Base-by-base conservation (phyloP, 2,329 filamentous ascomycete genomes). In the Volutella citrinella region DNA sequence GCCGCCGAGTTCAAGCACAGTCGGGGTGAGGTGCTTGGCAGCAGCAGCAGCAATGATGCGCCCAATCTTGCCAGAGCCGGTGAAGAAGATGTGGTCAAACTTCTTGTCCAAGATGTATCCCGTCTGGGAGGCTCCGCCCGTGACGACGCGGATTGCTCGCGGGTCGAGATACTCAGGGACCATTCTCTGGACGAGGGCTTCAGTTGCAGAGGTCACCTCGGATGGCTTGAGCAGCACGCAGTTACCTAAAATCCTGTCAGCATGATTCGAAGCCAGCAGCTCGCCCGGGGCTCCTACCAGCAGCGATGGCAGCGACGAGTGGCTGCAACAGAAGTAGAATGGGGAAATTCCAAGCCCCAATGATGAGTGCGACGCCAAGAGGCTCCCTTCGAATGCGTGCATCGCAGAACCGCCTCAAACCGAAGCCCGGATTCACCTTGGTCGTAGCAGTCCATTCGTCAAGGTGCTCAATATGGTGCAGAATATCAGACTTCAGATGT, bases 281-380 rank as follows among this genome's bases (percentile, higher is more conserved):
- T n/a, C n/a, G n/a, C n/a, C n/a, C n/a, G n/a, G n/a, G n/a, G n/a
- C n/a, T n/a, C n/a, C 52, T 57, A 3, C 69, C 69, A 2, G 69
- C 66, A 3, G 66, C 57, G 13, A 70, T 65, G 12, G 66, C 67
- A 12, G 59, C 63, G 16, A 69, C 39, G 21, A 67, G 44, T 14
- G 66, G 66, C 33, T 61, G 54, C 1, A 70, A 30, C 0, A 57
- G 36, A 5, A 66, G 48, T 4, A 58, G 40, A 30, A 70, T 48
- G 1, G 68, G 68, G 13, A 63, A 70, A 38, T 72, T 72, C 68
- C 67, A 72, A 4, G 67, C 56, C 1, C 63, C 61, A n/a, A n/a
- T n/a, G n/a, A n/a, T n/a, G n/a, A n/a, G n/a, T n/a, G n/a, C n/a
- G n/a, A n/a, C n/a, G n/a, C n/a, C n/a, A n/a, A n/a, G n/a, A n/a